phyloP scores from a whole-genome alignment of 208 protist genomes.

The Crithidia acanthocephali region DNA sequence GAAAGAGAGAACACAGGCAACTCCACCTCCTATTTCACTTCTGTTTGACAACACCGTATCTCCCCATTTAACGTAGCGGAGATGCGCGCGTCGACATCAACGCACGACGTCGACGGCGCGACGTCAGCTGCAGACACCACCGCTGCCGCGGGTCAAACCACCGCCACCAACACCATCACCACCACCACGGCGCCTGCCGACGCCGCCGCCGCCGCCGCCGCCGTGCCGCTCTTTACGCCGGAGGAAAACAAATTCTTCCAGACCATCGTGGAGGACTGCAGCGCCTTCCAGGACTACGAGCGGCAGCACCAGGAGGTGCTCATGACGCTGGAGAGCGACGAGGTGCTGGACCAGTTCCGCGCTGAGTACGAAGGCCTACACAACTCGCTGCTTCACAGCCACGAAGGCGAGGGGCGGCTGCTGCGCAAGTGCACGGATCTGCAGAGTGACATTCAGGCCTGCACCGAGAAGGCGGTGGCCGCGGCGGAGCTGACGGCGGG shows the following conservation, averaged over 20 bases:
- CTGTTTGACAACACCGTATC: not conserved
- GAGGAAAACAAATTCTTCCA: constrained; percentile 56
- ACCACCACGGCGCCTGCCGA: not conserved
- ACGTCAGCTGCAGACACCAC: not conserved
- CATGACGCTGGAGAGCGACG: constrained; percentile 94
- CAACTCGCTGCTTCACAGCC: constrained; percentile 95
- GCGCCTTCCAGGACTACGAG: constrained; percentile 93
- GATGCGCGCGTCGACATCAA: not conserved
- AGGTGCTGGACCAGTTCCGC: constrained; percentile 95
- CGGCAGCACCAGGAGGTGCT: constrained; percentile 95
- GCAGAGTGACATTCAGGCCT: constrained; percentile 95
- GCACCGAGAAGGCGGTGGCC: constrained; percentile 93
- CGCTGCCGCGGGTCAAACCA: not conserved
- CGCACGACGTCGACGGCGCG: not conserved
- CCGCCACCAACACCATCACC: not conserved
- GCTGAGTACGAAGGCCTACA: constrained; percentile 98
- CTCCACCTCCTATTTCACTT: no score
- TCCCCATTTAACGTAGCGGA: no score
- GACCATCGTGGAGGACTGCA: constrained; percentile 57
- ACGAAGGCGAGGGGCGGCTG: constrained; percentile 97
- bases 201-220: not conserved
- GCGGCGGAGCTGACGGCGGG: constrained; percentile 94
- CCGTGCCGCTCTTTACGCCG: constrained; percentile 28
- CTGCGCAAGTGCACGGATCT: constrained; percentile 96
- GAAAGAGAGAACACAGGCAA: no score